Conservation (phyloP, 2,329 filamentous ascomycete genomes). For the Aulographum hederae region DNA sequence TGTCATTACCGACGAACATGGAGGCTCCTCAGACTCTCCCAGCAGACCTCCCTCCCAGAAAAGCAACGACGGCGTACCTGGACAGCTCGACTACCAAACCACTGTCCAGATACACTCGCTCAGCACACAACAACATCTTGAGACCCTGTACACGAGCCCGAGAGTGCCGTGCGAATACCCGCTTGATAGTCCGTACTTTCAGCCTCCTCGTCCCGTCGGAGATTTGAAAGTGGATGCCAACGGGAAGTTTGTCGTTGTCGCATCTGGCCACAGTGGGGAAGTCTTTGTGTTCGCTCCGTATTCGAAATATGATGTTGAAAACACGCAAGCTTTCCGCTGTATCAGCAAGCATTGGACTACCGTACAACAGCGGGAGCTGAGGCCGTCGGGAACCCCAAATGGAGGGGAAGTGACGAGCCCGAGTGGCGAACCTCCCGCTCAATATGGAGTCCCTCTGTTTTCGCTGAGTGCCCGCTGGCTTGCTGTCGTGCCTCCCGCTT, state of each 20-base stretch:
- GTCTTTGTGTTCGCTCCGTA: slow-evolving; percentile 50
- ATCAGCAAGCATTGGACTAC: slow-evolving; percentile 87
- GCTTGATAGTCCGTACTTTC: slow-evolving; percentile 40
- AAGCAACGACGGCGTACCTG: slow-evolving; percentile 8
- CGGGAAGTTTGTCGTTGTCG: slow-evolving; percentile 51
- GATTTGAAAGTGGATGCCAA: slow-evolving; percentile 58
- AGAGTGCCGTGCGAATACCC: slow-evolving; percentile 39
- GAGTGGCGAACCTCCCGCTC: slow-evolving; percentile 16
- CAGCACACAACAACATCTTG: slow-evolving; percentile 50
- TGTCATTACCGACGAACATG: slow-evolving; percentile 13
- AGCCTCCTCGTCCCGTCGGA: slow-evolving; percentile 51
- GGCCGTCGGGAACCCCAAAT: slow-evolving; percentile 15
- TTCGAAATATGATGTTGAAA: slow-evolving; percentile 11
- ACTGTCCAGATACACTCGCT: slow-evolving; percentile 80
- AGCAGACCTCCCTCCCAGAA: slow-evolving; percentile 15
- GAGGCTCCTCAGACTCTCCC: slow-evolving; percentile 16
- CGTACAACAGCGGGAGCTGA: slow-evolving; percentile 37
- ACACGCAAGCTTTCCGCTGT: slow-evolving; percentile 35
- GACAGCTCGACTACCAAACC: slow-evolving; percentile 51
- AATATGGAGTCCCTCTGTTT: slow-evolving; percentile 44
- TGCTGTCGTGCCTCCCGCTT: slow-evolving; percentile 56
- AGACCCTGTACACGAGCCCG: slow-evolving; percentile 55
- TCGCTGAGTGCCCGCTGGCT: slow-evolving; percentile 58
- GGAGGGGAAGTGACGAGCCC: slow-evolving; percentile 10
- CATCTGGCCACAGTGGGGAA: slow-evolving; percentile 72